Base-by-base conservation (phyloP, 306 rosid genomes). In the Lablab purpureus region DNA sequence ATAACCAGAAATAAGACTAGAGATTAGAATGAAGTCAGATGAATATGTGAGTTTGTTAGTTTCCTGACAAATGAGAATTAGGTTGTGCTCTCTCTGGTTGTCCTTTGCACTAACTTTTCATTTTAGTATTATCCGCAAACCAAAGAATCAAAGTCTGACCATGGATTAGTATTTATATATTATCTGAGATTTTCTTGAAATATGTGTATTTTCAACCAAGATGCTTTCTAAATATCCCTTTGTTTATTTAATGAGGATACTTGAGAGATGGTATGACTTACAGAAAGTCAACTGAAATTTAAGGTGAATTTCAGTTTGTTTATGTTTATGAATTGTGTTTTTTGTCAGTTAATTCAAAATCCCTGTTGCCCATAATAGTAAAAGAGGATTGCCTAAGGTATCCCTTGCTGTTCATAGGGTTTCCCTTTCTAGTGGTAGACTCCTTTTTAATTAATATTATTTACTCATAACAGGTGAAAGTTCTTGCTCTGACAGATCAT, bases 401-500 rank as follows among this genome's bases (percentile, higher is more conserved):
- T 66, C 37, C 15, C 40, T 23, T 60, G 41, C 36, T 60, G n/a
- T 67, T 67, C 60, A 47, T 83, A 59, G 52, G 28, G 27, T 75
- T 32, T 60, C 56, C 30, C 47, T 46, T 65, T 18, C 46, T 30
- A 80, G 77, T 56, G 7, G 37, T 49, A 36, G 81, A 71, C 46
- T 45, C 72, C 28, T 71, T 75, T 76, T 86, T 85, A 84, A 76
- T 90, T 88, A 83, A 73, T 80, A 82, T 79, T 79, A 87, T 83
- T 81, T 88, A 84, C 87, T 91, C 69, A 82, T 87, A 87, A 89
- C 99, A 94, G 99, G 99, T 95, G 90, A 95, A 89, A 88, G 99
- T 91, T 92, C 99, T 95, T 91, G 99, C 99, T 87, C 97, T 95
- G 87, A 95, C 99, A 91, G 99, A 95, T 92, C 99, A 95, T 84